phyloP scores from a whole-genome alignment of 495 filamentous ascomycete species.

The Aspergillus leporis region DNA sequence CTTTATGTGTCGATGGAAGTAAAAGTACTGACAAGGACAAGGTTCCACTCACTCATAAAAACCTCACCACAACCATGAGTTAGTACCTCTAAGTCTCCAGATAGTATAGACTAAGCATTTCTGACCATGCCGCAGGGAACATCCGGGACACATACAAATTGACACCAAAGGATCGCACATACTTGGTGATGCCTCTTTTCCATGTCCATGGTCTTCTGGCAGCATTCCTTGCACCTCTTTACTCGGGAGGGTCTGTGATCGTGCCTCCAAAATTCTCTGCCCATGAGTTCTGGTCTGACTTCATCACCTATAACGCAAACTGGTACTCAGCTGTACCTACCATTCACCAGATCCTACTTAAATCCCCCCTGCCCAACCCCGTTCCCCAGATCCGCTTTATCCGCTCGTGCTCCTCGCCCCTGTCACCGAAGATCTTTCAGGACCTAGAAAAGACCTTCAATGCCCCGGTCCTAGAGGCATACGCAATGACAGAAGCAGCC shows the following conservation, averaged over 20 bases:
- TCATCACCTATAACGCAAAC: constrained; percentile 66
- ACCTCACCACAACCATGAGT: constrained; percentile 75
- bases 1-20: not conserved
- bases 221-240: constrained; percentile 72
- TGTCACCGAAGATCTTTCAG: constrained; percentile 75
- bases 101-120: not conserved
- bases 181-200: constrained; percentile 90
- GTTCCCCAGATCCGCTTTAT: constrained; percentile 80
- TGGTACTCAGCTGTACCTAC: constrained; percentile 91
- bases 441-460: constrained; percentile 69
- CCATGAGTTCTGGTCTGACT: constrained; percentile 77
- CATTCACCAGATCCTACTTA: constrained; percentile 85
- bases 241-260: constrained; percentile 70
- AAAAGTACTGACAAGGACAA: constrained; percentile 15
- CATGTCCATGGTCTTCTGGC: constrained; percentile 85
- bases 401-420: constrained; percentile 78
- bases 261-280: constrained; percentile 79
- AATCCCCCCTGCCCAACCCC: constrained; percentile 60
- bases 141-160: constrained; percentile 74
- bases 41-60: constrained; percentile 77
- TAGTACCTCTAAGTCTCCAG: constrained; percentile 29
- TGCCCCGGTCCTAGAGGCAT: constrained; percentile 82
- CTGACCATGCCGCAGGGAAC: constrained; percentile 51
- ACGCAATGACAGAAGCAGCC: constrained; percentile 89
- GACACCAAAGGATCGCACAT: constrained; percentile 66